Evolutionary conservation across 2,329 filamentous ascomycete species (phyloP), one percentile per base, ranked within the genome.

Genomic region (Fusarium proliferatum): DNA sequence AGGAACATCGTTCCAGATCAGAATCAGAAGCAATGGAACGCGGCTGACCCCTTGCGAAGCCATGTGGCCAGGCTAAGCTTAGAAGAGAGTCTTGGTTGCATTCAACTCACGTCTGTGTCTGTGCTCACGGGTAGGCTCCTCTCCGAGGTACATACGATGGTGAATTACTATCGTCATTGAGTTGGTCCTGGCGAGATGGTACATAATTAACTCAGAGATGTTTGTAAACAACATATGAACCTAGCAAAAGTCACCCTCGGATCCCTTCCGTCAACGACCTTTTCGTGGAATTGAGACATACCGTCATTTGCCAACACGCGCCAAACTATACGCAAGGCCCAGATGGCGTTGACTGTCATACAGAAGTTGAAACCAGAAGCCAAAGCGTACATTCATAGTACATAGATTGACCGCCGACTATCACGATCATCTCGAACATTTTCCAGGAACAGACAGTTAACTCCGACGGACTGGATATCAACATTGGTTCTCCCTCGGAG

Each of bases 11-110:
- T 62, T 67, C 63, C 71, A 63, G 65, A 77, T 73, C 71, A 69
- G 64, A 72, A 52, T 58, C 36, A 63, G 63, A 69, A 65, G 34
- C 62, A 74, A 76, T 58, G 60, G 51, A 56, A 41, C 61, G 74
- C 61, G 42, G 65, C 61, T 56, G 42, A 56, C 71, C 71, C 71
- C 61, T 76, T 71, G 66, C 42, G 45, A 60, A 52, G 57, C 74
- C 69, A 76, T 76, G 74, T 76, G 73, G 69, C 43, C 43, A 60
- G n/a, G 48, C 65, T 52, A 45, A 41, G 52, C 43, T 57, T 61
- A 43, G 43, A 64, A 48, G n/a, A 46, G 43, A 23, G 39, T 38
- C 38, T 39, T 66, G 42, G 39, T 58, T 60, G 42, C 43, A 62
- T 38, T 33, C 30, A 42, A 39, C 38, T 48, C 46, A 38, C 30